Evolutionary conservation across 225 moss, liverwort and hornwort species (phyloP).

Genomic region (Anthoceros angustus): DNA sequence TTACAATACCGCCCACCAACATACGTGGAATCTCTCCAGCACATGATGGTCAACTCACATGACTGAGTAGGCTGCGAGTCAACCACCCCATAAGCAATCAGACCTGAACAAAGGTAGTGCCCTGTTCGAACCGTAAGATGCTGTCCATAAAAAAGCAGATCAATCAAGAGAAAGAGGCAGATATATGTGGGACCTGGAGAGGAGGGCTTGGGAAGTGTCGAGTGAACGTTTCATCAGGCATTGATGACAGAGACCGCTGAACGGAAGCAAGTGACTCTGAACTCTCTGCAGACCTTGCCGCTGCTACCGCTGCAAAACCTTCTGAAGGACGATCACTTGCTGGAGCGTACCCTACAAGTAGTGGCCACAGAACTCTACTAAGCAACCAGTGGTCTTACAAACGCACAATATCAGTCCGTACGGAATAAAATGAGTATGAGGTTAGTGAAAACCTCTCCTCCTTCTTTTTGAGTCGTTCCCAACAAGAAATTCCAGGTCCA

Average conservation of each 20-base stretch:
- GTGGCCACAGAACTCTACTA: not conserved
- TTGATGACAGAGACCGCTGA: conserved; percentile 49
- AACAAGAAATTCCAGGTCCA: conserved; percentile 44
- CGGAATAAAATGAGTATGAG: not conserved
- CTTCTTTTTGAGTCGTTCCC: conserved; percentile 7
- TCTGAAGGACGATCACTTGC: conserved; percentile 32
- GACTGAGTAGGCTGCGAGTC: conserved; percentile 35
- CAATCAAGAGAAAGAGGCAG: not conserved
- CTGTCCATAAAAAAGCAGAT: not conserved
- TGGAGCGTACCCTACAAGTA: conserved; percentile 23
- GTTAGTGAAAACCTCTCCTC: not conserved
- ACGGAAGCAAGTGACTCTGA: conserved; percentile 74
- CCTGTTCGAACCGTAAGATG: not conserved
- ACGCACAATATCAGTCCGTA: not conserved
- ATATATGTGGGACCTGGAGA: conserved; percentile 26
- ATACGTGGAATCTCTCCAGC: conserved; percentile 81
- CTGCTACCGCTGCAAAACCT: conserved; percentile 73
- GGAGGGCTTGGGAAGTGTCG: conserved; percentile 65
- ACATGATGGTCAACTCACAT: conserved; percentile 57
- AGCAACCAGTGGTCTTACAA: not conserved
- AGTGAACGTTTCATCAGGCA: conserved; percentile 42
- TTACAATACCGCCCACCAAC: conserved; percentile 94
- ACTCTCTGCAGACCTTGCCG: conserved; percentile 54
- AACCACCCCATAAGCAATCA: not conserved
- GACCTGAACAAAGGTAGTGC: not conserved